These are phyloP conservation scores for Globisporangium mamillatum DNA, from an alignment of 352 stramenopile species.

Conservation along the genomic window DNA sequence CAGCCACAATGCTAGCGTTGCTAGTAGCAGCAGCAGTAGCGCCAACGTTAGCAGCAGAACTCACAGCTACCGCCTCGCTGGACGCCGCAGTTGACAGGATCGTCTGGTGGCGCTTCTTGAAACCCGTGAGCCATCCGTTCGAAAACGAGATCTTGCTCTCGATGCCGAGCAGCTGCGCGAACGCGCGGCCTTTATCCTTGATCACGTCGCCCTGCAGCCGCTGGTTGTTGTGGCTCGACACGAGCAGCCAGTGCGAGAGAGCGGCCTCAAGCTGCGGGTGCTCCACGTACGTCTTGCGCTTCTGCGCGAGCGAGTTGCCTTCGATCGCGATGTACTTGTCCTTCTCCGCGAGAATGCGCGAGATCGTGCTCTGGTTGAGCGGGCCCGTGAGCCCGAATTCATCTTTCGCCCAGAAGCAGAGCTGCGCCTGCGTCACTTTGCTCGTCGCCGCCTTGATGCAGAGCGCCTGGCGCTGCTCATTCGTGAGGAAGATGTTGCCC, in stretches of 20 bases:
- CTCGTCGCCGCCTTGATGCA: conserved; percentile 16
- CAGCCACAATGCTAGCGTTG: not conserved
- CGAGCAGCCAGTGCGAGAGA: conserved; percentile 28
- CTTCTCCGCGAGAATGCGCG: conserved; percentile 25
- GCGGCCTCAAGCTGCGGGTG: conserved; percentile 25
- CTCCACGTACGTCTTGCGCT: conserved; percentile 22
- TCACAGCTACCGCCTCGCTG: not conserved
- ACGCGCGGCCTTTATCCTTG: conserved; percentile 27
- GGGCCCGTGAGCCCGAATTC: conserved; percentile 21
- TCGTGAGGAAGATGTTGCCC: conserved; percentile 27
- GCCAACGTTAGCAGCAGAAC: not conserved
- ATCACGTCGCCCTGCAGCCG: conserved; percentile 28
- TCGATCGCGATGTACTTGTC: conserved; percentile 26
- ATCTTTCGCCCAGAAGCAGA: conserved; percentile 26
- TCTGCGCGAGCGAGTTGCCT: conserved; percentile 19
- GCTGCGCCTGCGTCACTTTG: conserved; percentile 26
- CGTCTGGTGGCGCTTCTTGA: conserved; percentile 27
- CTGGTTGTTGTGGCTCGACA: conserved; percentile 22
- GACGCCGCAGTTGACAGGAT: conserved; percentile 4
- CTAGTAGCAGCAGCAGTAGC: not conserved
- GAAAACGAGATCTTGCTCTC: conserved; percentile 30
- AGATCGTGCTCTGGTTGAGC: conserved; percentile 26
- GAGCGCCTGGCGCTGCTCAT: conserved; percentile 24
- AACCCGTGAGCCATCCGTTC: conserved; percentile 29
- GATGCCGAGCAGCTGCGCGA: conserved; percentile 22